Evolutionary conservation across 176 grass and related monocot genomes (phyloP).

Genomic region (Ensete ventricosum): DNA sequence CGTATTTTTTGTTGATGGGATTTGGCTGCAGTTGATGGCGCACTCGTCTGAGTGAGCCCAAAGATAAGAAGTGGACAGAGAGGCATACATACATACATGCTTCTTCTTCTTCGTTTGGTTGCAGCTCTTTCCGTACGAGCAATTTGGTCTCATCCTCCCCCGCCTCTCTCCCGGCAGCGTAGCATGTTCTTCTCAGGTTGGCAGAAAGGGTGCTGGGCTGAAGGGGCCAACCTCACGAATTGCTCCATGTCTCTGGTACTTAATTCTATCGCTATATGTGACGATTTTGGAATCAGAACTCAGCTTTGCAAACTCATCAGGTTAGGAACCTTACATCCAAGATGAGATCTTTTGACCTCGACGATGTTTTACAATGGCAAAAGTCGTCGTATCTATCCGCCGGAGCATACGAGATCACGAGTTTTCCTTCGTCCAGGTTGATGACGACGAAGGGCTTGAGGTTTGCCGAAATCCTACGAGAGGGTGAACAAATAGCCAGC

Average conservation of each 20-base stretch:
- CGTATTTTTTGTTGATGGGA: background rate
- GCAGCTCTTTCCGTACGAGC: too few relatives aligned
- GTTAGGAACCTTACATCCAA: slow-evolving; percentile 46
- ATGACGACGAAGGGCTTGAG: too few relatives aligned
- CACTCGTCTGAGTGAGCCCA: too few relatives aligned
- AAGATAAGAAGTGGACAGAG: too few relatives aligned
- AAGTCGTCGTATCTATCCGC: slow-evolving; percentile 22
- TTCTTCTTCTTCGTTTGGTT: too few relatives aligned
- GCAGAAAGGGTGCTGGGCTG: too few relatives aligned
- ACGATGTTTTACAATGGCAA: slow-evolving; percentile 86
- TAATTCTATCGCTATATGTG: slow-evolving; percentile 63
- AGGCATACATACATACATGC: too few relatives aligned
- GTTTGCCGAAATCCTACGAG: slow-evolving; percentile 64
- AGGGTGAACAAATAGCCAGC: slow-evolving; percentile 26
- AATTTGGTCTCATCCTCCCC: too few relatives aligned
- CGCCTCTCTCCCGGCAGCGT: too few relatives aligned
- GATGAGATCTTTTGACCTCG: slow-evolving; percentile 68
- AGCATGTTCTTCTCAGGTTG: too few relatives aligned
- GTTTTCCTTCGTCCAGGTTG: slow-evolving; percentile 38
- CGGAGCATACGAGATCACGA: slow-evolving; percentile 67
- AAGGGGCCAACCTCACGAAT: slow-evolving; percentile 38
- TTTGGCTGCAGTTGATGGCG: background rate
- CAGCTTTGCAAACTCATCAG: slow-evolving; percentile 18
- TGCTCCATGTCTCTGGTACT: slow-evolving; percentile 55
- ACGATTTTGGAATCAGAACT: slow-evolving; percentile 23